Base-by-base conservation (phyloP, 2,329 filamentous ascomycete species). In the Knufia fluminis region DNA sequence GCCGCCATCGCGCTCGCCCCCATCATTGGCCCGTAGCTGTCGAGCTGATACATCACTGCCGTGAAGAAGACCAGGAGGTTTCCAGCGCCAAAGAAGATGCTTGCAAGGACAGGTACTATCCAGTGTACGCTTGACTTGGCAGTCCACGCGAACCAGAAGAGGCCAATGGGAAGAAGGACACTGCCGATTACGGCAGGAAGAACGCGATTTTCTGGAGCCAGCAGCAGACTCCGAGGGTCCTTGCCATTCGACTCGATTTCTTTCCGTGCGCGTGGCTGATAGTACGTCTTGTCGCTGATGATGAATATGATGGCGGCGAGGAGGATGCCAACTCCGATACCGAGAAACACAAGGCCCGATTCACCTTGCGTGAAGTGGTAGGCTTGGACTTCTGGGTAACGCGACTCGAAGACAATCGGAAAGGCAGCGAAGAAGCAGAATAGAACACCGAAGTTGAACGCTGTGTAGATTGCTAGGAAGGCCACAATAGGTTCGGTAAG, bases 371-470 rank as follows among this genome's bases (percentile, higher is more conserved):
- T 77, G 71, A 90, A 86, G 60, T 76, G 73, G 64, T 92, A 83
- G 16, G 87, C 71, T 28, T 56, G 54, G 28, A 57, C 56, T 23
- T 59, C 48, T 3, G 53, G 52, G 38, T 63, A 64, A 0, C 57
- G 54, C 1, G 67, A 64, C 53, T 83, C 72, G 68, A 92, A 94
- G 42, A 94, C 84, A 39, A 92, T 77, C 0, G 85, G 83, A 59
- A 94, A 94, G 1, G 87, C 85, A 0, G 86, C 90, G 46, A 95
- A 73, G 71, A 92, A 92, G 22, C 91, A 80, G 61, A 92, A 94
- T 1, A 94, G 77, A 0, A 92, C 72, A 4, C 76, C 84, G 61
- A 90, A 89, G 64, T 85, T 80, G 66, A 87, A 87, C 36, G 81
- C 77, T 71, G 83, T 83, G 67, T 87, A 87, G 49, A 86, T 69